Base-by-base conservation (phyloP, 495 filamentous ascomycete species). In the Penicillium ucsense region DNA sequence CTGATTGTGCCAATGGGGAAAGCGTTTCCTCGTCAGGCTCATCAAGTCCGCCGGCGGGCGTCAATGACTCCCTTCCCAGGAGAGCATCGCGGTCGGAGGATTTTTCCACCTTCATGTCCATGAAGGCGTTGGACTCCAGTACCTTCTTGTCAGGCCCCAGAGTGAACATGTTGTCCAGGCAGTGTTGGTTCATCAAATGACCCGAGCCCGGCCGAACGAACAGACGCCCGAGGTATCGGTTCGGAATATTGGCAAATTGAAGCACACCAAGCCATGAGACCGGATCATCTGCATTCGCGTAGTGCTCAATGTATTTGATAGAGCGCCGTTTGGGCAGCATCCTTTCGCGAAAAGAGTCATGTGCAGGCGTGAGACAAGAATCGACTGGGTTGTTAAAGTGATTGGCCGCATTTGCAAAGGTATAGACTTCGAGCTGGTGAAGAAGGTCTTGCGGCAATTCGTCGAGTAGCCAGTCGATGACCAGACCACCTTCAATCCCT, bases 391-490 rank as follows among this genome's bases (percentile, higher is more conserved):
- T 89, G 62, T 89, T 91, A 61, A 91, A 94, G 62, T 92, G 88
- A 53, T 89, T 91, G 3, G 88, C 85, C 5, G 87, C 86, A 46
- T 78, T 82, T 6, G 86, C 88, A 55, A 94, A 94, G 0, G 88
- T 92, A 63, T 91, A 92, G 8, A 92, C 79, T 58, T 94, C 89
- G 8, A 94, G 71, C 45, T 85, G 82, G 1, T 70, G 61, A 11
- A 90, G 68, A 2, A 82, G 62, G 38, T 82, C 74, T 32, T 82
- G 79, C 0, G 85, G 82, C 0, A 92, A 59, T 54, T 91, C 87
- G 53, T 82, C 78, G 6, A 91, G 71, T 6, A 95, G 75, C 78
- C 83, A 85, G 70, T 95, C 89, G 2, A 91, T 57, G 8, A 88
- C 80, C 44, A 89, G 63, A 1, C 81, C 74, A 4, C 82, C 78